Conservation (phyloP, 1,284 basidiomycete species). For the Neonothopanus nambi region DNA sequence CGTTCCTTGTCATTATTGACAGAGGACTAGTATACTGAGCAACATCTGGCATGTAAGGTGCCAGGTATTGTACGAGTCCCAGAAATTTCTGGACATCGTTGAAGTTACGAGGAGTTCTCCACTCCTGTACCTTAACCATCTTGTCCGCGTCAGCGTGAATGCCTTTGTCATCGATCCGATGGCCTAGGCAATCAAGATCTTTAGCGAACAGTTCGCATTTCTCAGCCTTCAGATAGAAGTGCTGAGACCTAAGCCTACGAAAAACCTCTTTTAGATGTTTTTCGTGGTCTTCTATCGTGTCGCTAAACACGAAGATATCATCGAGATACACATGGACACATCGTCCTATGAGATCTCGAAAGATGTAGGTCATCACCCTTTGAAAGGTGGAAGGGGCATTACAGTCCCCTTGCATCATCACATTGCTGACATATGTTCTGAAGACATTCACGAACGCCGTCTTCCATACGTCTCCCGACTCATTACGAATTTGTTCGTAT, state of each 20-base stretch:
- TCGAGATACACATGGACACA: slow-evolving; percentile 35
- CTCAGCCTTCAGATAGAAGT: slow-evolving; percentile 4
- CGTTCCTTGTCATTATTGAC: slow-evolving; percentile 15
- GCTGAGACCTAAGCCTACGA: slow-evolving; percentile 12
- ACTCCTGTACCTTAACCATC: slow-evolving; percentile 20
- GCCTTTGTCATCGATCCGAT: slow-evolving; percentile 23
- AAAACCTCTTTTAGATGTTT: slow-evolving; percentile 20
- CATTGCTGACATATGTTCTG: too few species aligned
- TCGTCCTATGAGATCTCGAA: slow-evolving; percentile 26
- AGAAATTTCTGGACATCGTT: slow-evolving; percentile 24
- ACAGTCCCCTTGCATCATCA: too few species aligned
- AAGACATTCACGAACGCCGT: too few species aligned
- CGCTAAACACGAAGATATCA: slow-evolving; percentile 30
- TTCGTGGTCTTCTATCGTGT: slow-evolving; percentile 22
- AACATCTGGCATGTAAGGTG: slow-evolving; percentile 25
- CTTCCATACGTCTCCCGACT: too few species aligned
- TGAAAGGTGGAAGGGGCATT: too few species aligned
- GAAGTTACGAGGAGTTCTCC: slow-evolving; percentile 22
- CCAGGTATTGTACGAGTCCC: slow-evolving; percentile 25
- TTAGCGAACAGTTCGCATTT: slow-evolving; percentile 24
- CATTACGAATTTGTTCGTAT: too few species aligned
- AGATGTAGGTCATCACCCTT: slow-evolving; percentile 27
- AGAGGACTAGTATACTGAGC: slow-evolving; percentile 21
- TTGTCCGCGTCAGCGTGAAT: slow-evolving; percentile 24
- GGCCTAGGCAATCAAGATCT: slow-evolving; percentile 18